Conservation (phyloP, 345 rosid genomes). For the Laguncularia racemosa region DNA sequence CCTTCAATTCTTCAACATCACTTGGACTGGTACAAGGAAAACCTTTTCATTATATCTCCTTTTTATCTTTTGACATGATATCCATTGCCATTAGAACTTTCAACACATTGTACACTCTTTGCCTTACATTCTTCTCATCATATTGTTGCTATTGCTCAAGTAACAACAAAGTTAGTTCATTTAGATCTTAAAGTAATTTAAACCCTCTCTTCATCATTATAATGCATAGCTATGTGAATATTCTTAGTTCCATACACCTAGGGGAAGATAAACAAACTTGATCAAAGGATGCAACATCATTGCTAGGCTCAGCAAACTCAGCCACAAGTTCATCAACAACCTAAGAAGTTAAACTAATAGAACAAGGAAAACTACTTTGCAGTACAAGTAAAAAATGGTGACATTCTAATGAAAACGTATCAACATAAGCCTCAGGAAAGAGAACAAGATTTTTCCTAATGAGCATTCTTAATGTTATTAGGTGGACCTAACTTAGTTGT, state of each 20-base stretch:
- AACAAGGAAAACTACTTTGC: too few species aligned
- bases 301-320: constrained; percentile 85
- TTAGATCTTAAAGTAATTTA: neutral
- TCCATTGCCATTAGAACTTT: constrained; percentile 99
- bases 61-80: constrained; percentile 94
- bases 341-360: constrained; percentile 27
- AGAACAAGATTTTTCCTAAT: too few species aligned
- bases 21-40: constrained; percentile 88
- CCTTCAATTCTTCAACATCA: constrained; percentile 96
- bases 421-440: too few species aligned
- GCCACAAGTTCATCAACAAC: constrained; percentile 99
- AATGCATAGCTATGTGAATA: too few species aligned
- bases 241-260: too few species aligned
- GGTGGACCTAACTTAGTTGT: too few species aligned
- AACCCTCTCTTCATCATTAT: constrained; percentile 1
- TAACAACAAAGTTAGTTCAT: neutral
- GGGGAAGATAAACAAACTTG: constrained; percentile 42
- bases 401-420: too few species aligned
- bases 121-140: constrained; percentile 94
- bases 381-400: too few species aligned
- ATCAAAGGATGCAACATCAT: constrained; percentile 67
- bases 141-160: constrained; percentile 68
- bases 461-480: too few species aligned
- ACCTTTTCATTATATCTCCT: constrained; percentile 98
- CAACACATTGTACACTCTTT: constrained; percentile 97